phyloP scores from a whole-genome alignment of 169 alveolate species.

The Cryptosporidium meleagridis region DNA sequence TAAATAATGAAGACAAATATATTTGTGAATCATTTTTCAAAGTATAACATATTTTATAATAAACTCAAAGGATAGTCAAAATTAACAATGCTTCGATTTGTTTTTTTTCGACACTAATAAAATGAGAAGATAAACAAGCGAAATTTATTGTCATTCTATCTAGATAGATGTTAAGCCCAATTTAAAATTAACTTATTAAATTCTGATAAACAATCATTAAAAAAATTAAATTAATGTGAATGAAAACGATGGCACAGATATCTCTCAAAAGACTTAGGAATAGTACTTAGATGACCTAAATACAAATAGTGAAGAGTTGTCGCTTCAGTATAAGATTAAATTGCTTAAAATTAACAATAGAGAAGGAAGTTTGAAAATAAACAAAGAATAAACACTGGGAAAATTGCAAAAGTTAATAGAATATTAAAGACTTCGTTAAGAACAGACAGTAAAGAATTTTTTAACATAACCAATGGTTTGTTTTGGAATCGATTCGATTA shows the following conservation, averaged over 20 bases:
- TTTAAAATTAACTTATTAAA: neutral
- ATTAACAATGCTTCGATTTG: neutral
- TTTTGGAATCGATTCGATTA: neutral
- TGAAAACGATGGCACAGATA: neutral
- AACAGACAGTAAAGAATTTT: neutral
- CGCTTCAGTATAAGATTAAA: neutral
- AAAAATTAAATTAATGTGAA: neutral
- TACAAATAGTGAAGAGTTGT: neutral
- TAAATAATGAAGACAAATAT: neutral
- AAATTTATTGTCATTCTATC: conserved; percentile 1
- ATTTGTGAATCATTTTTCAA: conserved; percentile 10
- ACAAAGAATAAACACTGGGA: neutral
- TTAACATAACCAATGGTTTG: neutral
- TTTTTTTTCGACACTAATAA: neutral
- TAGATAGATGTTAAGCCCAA: neutral
- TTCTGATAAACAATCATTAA: neutral
- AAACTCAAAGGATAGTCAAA: neutral
- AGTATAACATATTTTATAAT: neutral
- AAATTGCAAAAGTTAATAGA: neutral
- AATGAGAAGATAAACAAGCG: neutral
- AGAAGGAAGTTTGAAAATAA: neutral
- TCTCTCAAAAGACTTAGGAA: neutral
- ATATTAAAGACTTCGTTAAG: neutral
- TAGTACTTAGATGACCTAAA: neutral
- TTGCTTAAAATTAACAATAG: neutral